Conservation (phyloP, 2,329 filamentous ascomycete genomes). For the Fusarium fracticaudum region DNA sequence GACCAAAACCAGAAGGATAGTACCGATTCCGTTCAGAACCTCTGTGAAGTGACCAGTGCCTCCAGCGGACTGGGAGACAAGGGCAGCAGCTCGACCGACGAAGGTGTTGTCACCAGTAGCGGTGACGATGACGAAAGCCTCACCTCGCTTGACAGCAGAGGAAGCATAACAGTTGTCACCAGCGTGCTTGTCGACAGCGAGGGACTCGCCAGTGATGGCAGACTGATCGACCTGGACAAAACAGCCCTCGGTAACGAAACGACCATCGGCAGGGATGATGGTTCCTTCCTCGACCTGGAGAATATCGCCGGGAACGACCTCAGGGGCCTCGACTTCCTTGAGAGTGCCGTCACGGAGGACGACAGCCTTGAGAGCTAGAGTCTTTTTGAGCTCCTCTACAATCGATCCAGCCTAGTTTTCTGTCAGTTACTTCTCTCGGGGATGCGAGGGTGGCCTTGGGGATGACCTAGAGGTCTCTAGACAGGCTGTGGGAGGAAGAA, state of each 20-base stretch:
- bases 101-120: slow-evolving; percentile 90
- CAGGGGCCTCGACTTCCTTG: slow-evolving; percentile 81
- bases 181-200: slow-evolving; percentile 88
- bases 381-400: slow-evolving; percentile 73
- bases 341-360: slow-evolving; percentile 82
- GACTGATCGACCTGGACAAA: slow-evolving; percentile 94
- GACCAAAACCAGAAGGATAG: slow-evolving; percentile 47
- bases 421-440: too few relatives aligned
- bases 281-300: slow-evolving; percentile 90
- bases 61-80: slow-evolving; percentile 79
- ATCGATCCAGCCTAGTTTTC: too few relatives aligned
- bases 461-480: too few relatives aligned
- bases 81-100: slow-evolving; percentile 86
- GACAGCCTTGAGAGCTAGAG: slow-evolving; percentile 79
- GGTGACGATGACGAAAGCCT: slow-evolving; percentile 83
- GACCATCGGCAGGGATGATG: slow-evolving; percentile 89
- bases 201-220: slow-evolving; percentile 89
- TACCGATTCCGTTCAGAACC: slow-evolving; percentile 80
- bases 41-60: slow-evolving; percentile 90
- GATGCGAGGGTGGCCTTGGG: too few relatives aligned
- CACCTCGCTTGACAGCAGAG: slow-evolving; percentile 89
- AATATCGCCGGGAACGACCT: slow-evolving; percentile 91
- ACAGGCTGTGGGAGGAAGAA: too few relatives aligned
- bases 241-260: slow-evolving; percentile 83
- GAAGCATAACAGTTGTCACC: slow-evolving; percentile 85